Evolutionary conservation across 1,284 basidiomycete species (phyloP), one percentile per base, ranked within the genome.

Genomic region (Sanghuangporus weigelae): DNA sequence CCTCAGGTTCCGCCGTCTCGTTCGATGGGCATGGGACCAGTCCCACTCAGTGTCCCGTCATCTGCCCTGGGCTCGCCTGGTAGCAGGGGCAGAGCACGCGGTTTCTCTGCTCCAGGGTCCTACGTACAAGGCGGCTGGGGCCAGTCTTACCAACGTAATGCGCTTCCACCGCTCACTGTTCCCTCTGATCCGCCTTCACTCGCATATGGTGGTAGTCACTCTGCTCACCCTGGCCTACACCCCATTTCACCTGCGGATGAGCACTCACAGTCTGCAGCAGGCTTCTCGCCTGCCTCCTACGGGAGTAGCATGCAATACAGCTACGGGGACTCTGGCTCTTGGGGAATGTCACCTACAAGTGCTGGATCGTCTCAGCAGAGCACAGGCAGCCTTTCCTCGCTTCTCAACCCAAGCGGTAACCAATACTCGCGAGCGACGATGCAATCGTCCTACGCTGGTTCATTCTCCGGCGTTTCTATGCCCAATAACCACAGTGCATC

Each of bases 121-220:
- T 92, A 87, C 74, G 84, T 84, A 1, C 87, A 68, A 77, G 70
- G 80, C 50, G 80, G 81, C 64, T 89, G 87, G 87, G 78, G 78
- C 61, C 77, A 79, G 57, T 79, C 69, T 62, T 89, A 90, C 75
- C 76, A 83, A 56, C 84, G 89, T 31, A 79, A 83, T 57, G 83
- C 87, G 48, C 78, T 93, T 56, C 90, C 90, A 26, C 90, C 90
- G n/a, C 81, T 93, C 61, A 90, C 85, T 57, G 89, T 92, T 48
- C 91, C 91, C 49, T 85, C 86, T 35, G 87, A 90, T 62, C 79
- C 87, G 21, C 80, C 85, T 12, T 76, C 83, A 62, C 73, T 86
- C 60, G 79, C 83, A 1, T 88, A 88, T 69, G 60, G 63, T 16
- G 59, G 64, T 14, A 65, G 59, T 49, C 71, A 73, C 84, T 7